Base-by-base conservation (phyloP, 2,329 filamentous ascomycete species). In the Epichloe amarillans region DNA sequence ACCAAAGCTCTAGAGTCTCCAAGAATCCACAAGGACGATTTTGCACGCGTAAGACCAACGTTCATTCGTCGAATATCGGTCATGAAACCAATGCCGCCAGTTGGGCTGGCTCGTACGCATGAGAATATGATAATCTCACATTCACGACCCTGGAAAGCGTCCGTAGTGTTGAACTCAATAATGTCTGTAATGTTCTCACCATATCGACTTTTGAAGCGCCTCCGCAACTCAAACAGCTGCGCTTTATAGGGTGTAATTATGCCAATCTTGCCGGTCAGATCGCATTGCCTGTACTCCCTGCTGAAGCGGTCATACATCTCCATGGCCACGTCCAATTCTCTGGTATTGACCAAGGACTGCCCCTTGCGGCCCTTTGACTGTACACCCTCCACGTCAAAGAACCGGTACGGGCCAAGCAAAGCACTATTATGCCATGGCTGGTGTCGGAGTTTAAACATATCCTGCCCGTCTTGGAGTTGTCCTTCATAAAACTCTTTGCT, bases 41-140 rank as follows among this genome's bases (percentile, higher is more conserved):
- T 96, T 5, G 93, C 94, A 73, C 93, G 85, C 21, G 93, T 98
- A 53, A 98, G 75, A 71, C 93, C 93, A 61, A 98, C 93, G 67
- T 98, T 98, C 94, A 98, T 97, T 75, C 93, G 91, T 53, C 93
- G 83, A 62, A 98, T 95, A 65, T 98, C 93, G 50, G 88, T 86
- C 78, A 98, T 84, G 80, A 98, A 98, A 75, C 93, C 93, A 62
- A 98, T 95, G 61, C 91, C 89, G n/a, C 86, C 86, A 7, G 84
- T 86, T n/a, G 87, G 80, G 33, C 86, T 91, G 21, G 93, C 91
- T 70, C 93, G 84, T 54, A 98, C 93, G 66, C 94, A 98, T 40
- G 93, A 97, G 72, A 98, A 98, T 56, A 98, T 97, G 66, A 98
- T 97, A 55, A 98, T 84, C 63, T 98, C 93, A 61, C 89, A 93